These are phyloP conservation scores for Nidula microcarpa DNA, from an alignment of 768 basidiomycete species.

Conservation along the genomic window DNA sequence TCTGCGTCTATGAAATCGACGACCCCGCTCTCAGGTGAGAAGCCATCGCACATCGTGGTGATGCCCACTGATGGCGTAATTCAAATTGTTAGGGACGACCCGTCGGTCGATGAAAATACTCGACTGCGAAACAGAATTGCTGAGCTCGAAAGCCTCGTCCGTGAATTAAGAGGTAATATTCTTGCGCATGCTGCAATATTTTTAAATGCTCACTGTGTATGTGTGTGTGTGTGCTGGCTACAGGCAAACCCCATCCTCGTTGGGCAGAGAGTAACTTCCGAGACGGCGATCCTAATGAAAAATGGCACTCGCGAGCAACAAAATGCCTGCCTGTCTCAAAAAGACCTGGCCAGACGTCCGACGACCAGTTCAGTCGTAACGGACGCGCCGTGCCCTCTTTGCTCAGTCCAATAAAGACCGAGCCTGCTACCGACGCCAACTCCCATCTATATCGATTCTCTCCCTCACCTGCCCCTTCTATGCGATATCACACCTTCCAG, in stretches of 20 bases:
- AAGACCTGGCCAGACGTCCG: conserved; percentile 25
- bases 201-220: neutral
- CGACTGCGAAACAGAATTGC: conserved; percentile 85
- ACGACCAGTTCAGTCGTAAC: conserved; percentile 23
- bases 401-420: conserved; percentile 67
- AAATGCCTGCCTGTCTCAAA: conserved; percentile 54
- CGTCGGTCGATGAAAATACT: conserved; percentile 82
- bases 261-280: conserved; percentile 81
- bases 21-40: conserved; percentile 74
- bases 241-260: conserved; percentile 84
- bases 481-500: conserved; percentile 52
- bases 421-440: conserved; percentile 47
- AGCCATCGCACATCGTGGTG: neutral
- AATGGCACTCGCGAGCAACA: conserved; percentile 82
- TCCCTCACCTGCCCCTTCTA: conserved; percentile 52
- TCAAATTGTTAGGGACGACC: conserved; percentile 63
- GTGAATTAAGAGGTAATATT: conserved; percentile 73
- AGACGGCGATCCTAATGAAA: conserved; percentile 78
- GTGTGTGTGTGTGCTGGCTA: neutral
- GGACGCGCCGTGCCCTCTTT: conserved; percentile 39
- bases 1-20: conserved; percentile 94
- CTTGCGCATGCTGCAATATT: neutral
- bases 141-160: conserved; percentile 88
- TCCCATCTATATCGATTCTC: conserved; percentile 69
- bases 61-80: neutral